A percentile compares a stretch with the other conserved stretches of the same genome.
Evolutionary conservation across 805 yeast species (phyloP).

Genomic region (Candida oleophila): DNA sequence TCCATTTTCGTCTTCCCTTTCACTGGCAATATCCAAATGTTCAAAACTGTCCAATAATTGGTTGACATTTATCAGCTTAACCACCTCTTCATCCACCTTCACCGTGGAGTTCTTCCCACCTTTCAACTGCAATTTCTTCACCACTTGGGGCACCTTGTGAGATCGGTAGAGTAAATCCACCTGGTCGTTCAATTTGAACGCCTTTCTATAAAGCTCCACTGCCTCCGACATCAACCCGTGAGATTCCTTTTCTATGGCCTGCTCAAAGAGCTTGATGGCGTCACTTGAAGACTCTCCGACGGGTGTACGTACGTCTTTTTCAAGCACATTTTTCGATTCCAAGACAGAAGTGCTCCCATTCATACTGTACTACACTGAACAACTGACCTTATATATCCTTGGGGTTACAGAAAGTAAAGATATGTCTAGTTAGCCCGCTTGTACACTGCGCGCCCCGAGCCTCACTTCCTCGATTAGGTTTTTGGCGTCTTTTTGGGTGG

Average conservation of each 20-base stretch:
- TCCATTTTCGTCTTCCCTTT: background rate
- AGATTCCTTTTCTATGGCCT: slow-evolving; percentile 69
- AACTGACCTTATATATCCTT: too few species aligned
- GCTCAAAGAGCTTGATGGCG: slow-evolving; percentile 67
- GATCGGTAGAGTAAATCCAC: slow-evolving; percentile 72
- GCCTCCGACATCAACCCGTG: slow-evolving; percentile 84
- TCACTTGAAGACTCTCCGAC: slow-evolving; percentile 17
- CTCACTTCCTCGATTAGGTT: too few species aligned
- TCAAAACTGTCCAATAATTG: slow-evolving; percentile 37
- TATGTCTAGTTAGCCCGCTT: too few species aligned
- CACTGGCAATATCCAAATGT: slow-evolving; percentile 15
- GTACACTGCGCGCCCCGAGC: too few species aligned
- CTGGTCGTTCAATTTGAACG: slow-evolving; percentile 55
- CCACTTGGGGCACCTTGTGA: slow-evolving; percentile 45
- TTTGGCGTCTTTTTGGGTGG: too few species aligned
- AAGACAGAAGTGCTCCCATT: slow-evolving; percentile 10
- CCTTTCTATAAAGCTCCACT: slow-evolving; percentile 65
- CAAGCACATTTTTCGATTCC: slow-evolving; percentile 1
- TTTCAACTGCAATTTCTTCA: slow-evolving; percentile 22
- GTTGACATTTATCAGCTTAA: slow-evolving; percentile 43
- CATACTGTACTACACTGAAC: slow-evolving; percentile 8
- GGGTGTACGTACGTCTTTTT: background rate
- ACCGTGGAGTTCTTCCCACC: slow-evolving; percentile 28
- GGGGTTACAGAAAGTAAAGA: too few species aligned
- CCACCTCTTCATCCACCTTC: slow-evolving; percentile 33